These are phyloP conservation scores for Ophiobolus disseminans DNA, from an alignment of 2,329 filamentous ascomycete species.

Conservation along the genomic window DNA sequence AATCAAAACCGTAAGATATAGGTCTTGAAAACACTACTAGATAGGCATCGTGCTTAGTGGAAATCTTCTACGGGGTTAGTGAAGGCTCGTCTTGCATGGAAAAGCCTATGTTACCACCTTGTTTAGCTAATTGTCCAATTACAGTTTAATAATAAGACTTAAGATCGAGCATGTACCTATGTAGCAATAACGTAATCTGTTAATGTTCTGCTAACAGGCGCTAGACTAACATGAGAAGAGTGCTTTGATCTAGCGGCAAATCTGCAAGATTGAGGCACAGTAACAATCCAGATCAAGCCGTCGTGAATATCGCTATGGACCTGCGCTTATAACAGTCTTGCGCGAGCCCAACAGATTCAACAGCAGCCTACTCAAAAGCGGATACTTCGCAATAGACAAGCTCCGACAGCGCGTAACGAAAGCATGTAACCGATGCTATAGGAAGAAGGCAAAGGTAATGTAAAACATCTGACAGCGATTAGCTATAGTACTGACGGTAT, in stretches of 20 bases:
- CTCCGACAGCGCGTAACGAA: constrained; percentile 10
- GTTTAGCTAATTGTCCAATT: no score
- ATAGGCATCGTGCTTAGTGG: no score
- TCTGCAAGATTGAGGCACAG: no score
- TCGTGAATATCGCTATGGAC: neutral
- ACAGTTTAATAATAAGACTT: no score
- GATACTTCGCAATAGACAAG: neutral
- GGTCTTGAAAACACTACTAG: constrained; percentile 2
- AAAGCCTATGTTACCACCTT: no score
- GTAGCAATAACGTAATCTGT: neutral
- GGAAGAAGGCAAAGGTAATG: constrained; percentile 15
- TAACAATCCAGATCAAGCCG: no score
- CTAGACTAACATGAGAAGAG: neutral
- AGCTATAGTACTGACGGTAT: constrained; percentile 1
- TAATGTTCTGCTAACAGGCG: neutral
- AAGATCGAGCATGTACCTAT: no score
- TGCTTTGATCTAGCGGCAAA: no score
- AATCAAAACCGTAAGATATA: constrained; percentile 2
- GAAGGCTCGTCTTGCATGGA: neutral
- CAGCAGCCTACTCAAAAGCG: neutral
- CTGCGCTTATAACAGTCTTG: neutral
- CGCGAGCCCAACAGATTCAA: no score
- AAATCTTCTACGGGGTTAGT: no score
- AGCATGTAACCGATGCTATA: constrained; percentile 9
- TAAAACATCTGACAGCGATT: neutral